Evolutionary conservation across 2,329 filamentous ascomycete genomes (phyloP), one percentile per base, ranked within the genome.

Genomic region (Alternaria angustiovoidea): DNA sequence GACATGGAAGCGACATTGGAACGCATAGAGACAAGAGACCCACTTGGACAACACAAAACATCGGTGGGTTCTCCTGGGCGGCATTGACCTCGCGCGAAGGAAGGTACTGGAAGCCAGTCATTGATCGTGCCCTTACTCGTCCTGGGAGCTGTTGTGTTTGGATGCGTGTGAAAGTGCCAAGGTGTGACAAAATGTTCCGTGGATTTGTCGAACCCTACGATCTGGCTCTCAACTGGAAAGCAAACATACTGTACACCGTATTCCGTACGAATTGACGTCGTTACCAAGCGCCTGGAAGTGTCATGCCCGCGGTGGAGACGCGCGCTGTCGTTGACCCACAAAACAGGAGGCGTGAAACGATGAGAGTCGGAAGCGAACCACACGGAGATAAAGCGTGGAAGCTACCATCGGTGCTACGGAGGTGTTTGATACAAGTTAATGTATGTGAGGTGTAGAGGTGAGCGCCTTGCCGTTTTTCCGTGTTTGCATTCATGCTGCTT

Each of bases 301-400:
- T 43, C 46, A 51, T 36, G 47, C 44, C 26, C 16, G 18, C 22
- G 41, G 54, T 53, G 54, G 54, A 57, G 47, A 30, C 39, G 54
- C 54, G 54, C 54, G 54, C 54, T 52, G 41, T 52, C 22, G 18
- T 41, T 36, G 56, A 47, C 51, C 51, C 56, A 54, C 56, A 26
- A 16, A 16, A 30, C 14, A 32, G 18, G 51, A 32, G 42, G 26
- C 34, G 24, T 59, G 56, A 59, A 59, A 59, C 56, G 20, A 48
- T 59, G 24, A 36, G 38, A 48, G 56, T 54, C 42, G n/a, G 49
- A 54, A 59, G 49, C 51, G 28, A 54, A 49, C 47, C 51, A 34
- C 32, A 57, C 32, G 39, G 38, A 44, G 34, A 44, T 22, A 34
- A 34, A 11, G 26, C 41, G 54, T 43, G 26, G 28, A 38, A 9